phyloP scores from a whole-genome alignment of 257 asterid genomes.

The Fraxinus americana region DNA sequence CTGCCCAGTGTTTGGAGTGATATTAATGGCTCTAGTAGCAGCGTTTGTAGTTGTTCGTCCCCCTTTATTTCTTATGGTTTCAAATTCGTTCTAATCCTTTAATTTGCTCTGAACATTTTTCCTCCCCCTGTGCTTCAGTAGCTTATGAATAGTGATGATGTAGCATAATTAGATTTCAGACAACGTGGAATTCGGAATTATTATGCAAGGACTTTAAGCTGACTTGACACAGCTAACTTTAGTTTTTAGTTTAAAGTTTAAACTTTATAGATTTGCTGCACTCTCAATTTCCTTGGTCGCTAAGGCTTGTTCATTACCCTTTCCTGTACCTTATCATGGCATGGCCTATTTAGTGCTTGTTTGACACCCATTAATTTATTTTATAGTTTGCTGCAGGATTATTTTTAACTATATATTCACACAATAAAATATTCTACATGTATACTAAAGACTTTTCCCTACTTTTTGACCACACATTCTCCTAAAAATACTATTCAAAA shows the following conservation, averaged over 20 bases:
- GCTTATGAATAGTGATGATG: neutral
- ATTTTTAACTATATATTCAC: too few species aligned
- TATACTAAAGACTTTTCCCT: too few species aligned
- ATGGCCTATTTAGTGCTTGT: too few species aligned
- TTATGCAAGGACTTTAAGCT: neutral
- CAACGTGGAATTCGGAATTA: neutral
- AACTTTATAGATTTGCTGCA: neutral
- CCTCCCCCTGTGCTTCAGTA: neutral
- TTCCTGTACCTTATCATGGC: too few species aligned
- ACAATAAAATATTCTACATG: too few species aligned
- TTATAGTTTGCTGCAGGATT: too few species aligned
- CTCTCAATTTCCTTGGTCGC: neutral
- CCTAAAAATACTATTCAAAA: too few species aligned
- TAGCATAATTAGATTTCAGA: neutral
- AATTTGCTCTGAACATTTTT: neutral
- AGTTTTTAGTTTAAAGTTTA: neutral
- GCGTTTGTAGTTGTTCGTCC: neutral
- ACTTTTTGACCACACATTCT: too few species aligned
- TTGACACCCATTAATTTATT: too few species aligned
- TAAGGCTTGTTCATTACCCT: too few species aligned
- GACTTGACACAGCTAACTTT: neutral
- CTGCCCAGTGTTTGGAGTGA: neutral
- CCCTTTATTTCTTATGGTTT: neutral
- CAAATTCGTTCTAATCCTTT: neutral
- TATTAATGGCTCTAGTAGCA: neutral